Conservation (phyloP, 1,284 basidiomycete genomes). For the Ustilago nuda region DNA sequence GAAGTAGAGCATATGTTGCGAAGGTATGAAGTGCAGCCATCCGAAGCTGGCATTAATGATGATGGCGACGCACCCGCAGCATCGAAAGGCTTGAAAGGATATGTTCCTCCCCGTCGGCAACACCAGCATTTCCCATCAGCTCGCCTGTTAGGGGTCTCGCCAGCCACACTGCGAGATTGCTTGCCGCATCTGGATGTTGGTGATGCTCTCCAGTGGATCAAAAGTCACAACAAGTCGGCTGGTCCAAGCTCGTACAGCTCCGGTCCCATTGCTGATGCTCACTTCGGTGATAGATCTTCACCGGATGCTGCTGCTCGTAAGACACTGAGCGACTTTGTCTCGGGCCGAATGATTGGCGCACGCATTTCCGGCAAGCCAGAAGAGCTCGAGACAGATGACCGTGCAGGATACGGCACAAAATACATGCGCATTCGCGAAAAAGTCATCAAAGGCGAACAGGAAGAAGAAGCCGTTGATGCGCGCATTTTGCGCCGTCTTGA, state of each 20-base stretch:
- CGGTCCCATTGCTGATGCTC: slow-evolving; percentile 55
- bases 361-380: slow-evolving; percentile 15
- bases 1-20: slow-evolving; percentile 58
- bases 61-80: slow-evolving; percentile 3
- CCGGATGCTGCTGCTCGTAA: slow-evolving; percentile 38
- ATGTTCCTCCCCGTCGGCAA: slow-evolving; percentile 43
- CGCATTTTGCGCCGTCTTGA: slow-evolving; percentile 32
- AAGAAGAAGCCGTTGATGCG: slow-evolving; percentile 26
- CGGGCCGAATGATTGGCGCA: slow-evolving; percentile 52
- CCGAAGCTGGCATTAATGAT: slow-evolving; percentile 10
- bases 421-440: slow-evolving; percentile 47
- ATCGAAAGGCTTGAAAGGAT: slow-evolving; percentile 25
- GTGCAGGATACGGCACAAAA: slow-evolving; percentile 45
- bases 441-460: slow-evolving; percentile 36
- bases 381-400: slow-evolving; percentile 26
- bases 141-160: slow-evolving; percentile 76
- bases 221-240: slow-evolving; percentile 70
- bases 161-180: slow-evolving; percentile 78
- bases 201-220: slow-evolving; percentile 78
- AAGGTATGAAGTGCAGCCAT: slow-evolving; percentile 52
- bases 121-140: slow-evolving; percentile 60
- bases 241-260: slow-evolving; percentile 61
- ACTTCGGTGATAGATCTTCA: slow-evolving; percentile 7
- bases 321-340: slow-evolving; percentile 52
- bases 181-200: slow-evolving; percentile 88